Evolutionary conservation across 1,139 yeast genomes (phyloP).

Genomic region (Pichia sp.): DNA sequence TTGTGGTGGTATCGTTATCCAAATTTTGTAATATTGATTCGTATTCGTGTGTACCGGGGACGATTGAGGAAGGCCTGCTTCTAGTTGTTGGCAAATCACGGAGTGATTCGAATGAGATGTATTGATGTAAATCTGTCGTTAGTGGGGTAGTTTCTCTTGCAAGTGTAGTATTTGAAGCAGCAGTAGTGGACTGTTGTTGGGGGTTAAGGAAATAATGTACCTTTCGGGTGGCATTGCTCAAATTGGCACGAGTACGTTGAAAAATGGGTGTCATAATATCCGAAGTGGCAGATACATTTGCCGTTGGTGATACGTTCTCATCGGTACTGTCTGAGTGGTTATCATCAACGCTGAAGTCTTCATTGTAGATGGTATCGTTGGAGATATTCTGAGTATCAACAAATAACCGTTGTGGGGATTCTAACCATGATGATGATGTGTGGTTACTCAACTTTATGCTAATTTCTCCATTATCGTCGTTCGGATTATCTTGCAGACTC

Average conservation of each 20-base stretch:
- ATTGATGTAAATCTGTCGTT: conserved; percentile 20
- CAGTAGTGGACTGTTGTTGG: not conserved
- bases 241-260: conserved; percentile 19
- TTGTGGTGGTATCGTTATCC: not conserved
- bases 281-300: conserved; percentile 1
- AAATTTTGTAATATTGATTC: conserved; percentile 2
- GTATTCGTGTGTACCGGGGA: conserved; percentile 3
- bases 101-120: conserved; percentile 33
- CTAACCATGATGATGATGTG: too few relatives aligned
- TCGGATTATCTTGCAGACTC: conserved; percentile 31
- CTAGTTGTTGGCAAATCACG: too few relatives aligned
- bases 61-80: conserved; percentile 16
- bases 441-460: not conserved
- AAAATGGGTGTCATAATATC: conserved; percentile 19
- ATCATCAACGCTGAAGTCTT: not conserved
- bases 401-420: too few relatives aligned
- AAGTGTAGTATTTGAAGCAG: conserved; percentile 3
- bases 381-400: not conserved
- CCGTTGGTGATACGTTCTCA: not conserved
- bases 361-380: not conserved
- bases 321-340: not conserved
- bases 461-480: not conserved
- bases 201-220: conserved; percentile 1
- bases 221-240: conserved; percentile 15
- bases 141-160: conserved; percentile 7